Evolutionary conservation across 768 basidiomycete genomes (phyloP), one percentile per base, ranked within the genome.

Genomic region (Tulasnella sp.): DNA sequence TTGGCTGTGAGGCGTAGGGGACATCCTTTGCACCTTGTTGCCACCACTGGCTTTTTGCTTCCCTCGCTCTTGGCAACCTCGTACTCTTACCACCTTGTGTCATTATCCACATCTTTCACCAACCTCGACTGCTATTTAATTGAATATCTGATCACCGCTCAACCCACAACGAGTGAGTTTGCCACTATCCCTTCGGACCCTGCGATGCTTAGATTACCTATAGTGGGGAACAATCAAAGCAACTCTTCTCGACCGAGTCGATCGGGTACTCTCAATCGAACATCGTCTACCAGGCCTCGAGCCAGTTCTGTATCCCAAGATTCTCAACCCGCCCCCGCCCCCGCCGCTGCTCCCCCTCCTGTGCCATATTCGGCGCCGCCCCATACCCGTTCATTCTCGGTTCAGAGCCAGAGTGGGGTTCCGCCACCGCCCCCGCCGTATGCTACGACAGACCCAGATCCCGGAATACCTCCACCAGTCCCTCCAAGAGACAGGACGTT

Each of bases 161-260:
- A 74, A 39, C 39, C 36, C 36, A 21, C 8, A 24, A 3, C 73
- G 1, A 74, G 73, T 74, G 73, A 74, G 73, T 46, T 19, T 74
- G 16, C 27, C 39, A 9, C 48, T 34, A 40, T 38, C 73, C 44
- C 36, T 39, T n/a, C 8, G 12, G 2, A n/a, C n/a, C 4, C 7
- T 27, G 8, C 27, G 27, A 75, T 48, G 27, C n/a, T 42, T 19
- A 74, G 44, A 74, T 40, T 34, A 40, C 38, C 34, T 40, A 14
- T 14, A 75, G 74, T 75, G 74, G 74, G 74, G 18, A 75, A 75
- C 42, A 52, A 75, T n/a, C 74, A 75, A 48, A 75, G 74, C 42
- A 42, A 36, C 27, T n/a, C 73, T 34, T 34, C 40, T 8, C 42
- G 27, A 27, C 74, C 34, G 27, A 68, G n/a, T 68, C 62, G 62